These are phyloP conservation scores for Aspergillus ochraceoroseus DNA, from an alignment of 2,329 filamentous ascomycete species.

Conservation along the genomic window DNA sequence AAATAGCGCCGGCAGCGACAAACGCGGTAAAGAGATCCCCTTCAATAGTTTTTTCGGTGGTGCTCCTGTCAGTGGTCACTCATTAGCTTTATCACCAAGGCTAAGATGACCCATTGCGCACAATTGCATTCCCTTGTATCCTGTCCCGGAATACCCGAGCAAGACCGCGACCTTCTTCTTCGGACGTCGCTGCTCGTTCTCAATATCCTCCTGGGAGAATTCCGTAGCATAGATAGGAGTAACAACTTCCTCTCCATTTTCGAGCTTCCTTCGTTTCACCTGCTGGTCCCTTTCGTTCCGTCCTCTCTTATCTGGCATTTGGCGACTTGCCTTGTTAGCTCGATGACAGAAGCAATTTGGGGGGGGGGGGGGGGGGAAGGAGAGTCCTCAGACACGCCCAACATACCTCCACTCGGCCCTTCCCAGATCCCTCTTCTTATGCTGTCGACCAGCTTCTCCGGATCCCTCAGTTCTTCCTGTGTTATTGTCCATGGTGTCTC, in stretches of 20 bases:
- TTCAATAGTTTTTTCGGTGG: constrained; percentile 84
- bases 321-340: constrained; percentile 52
- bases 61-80: constrained; percentile 36
- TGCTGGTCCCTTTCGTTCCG: constrained; percentile 49
- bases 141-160: constrained; percentile 91
- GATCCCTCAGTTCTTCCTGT: constrained; percentile 29
- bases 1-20: constrained; percentile 84
- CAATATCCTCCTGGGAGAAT: constrained; percentile 76
- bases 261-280: constrained; percentile 53
- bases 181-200: constrained; percentile 75
- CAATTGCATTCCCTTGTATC: constrained; percentile 97
- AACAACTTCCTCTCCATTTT: constrained; percentile 42
- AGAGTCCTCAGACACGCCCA: constrained; percentile 1
- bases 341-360: constrained; percentile 10
- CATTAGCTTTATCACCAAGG: not conserved
- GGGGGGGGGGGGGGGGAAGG: not conserved
- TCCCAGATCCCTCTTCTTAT: constrained; percentile 64
- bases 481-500: constrained; percentile 34
- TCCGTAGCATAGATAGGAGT: constrained; percentile 52
- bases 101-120: too few relatives aligned
- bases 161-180: constrained; percentile 96
- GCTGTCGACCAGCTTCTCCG: constrained; percentile 36
- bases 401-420: constrained; percentile 61
- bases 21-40: constrained; percentile 91
- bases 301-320: constrained; percentile 50